Evolutionary conservation across 441 rosid genomes (phyloP).

Genomic region (Adansonia grandidieri): DNA sequence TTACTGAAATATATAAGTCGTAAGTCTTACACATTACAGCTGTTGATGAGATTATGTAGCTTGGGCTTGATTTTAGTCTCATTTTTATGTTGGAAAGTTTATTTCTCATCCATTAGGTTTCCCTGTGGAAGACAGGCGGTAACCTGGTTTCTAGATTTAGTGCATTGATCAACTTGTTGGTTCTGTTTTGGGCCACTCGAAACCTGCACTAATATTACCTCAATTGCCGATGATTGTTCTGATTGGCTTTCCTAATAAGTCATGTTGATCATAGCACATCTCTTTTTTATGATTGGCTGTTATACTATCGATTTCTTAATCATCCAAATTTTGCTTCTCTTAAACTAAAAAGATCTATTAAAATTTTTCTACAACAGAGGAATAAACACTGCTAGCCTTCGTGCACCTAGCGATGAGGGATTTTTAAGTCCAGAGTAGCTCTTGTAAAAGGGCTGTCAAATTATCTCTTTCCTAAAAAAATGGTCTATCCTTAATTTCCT

Average conservation of each 20-base stretch:
- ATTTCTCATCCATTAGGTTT: neutral
- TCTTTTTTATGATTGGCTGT: neutral
- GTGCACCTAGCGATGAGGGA: too few relatives aligned
- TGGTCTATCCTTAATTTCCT: too few relatives aligned
- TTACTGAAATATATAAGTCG: too few relatives aligned
- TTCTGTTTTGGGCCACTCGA: neutral
- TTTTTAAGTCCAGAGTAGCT: too few relatives aligned
- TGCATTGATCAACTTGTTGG: neutral
- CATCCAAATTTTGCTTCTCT: too few relatives aligned
- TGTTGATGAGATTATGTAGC: neutral
- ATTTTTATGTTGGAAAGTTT: too few relatives aligned
- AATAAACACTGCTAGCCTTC: too few relatives aligned
- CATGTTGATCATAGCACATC: neutral
- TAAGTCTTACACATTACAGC: neutral
- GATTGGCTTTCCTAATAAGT: neutral
- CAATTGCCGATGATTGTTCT: neutral
- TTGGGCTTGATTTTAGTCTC: neutral
- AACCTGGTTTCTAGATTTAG: neutral
- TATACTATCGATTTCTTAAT: too few relatives aligned
- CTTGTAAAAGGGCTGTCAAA: too few relatives aligned
- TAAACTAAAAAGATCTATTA: too few relatives aligned
- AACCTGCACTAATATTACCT: neutral
- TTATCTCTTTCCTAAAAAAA: too few relatives aligned
- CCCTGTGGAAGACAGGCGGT: neutral
- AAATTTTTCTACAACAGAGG: too few relatives aligned